Percentiles rank a stretch among this genome's conserved stretches.
These are phyloP conservation scores for Arthrobotrys conoides DNA, from an alignment of 2,329 filamentous ascomycete genomes.

Conservation along the genomic window DNA sequence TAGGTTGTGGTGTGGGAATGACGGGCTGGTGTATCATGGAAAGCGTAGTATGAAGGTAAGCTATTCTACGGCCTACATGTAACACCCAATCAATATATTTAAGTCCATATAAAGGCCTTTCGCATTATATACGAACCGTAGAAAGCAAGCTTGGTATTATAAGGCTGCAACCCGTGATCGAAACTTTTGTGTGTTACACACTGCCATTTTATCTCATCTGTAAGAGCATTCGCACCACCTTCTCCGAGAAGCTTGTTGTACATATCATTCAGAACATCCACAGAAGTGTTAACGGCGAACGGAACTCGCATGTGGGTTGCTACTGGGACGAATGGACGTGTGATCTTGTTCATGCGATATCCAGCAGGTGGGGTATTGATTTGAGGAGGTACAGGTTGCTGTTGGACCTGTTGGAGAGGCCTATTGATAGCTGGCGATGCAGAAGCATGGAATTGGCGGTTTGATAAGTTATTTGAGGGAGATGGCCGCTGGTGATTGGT, in stretches of 20 bases:
- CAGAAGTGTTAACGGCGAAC: conserved; percentile 78
- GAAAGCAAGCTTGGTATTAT: conserved; percentile 93
- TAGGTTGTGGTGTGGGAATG: neutral
- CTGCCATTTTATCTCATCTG: conserved; percentile 95
- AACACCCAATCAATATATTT: conserved; percentile 57
- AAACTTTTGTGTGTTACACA: conserved; percentile 98
- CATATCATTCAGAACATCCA: conserved; percentile 79
- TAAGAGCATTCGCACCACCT: conserved; percentile 79
- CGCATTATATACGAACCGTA: conserved; percentile 74
- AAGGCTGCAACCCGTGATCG: conserved; percentile 92
- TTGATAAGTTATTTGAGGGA: neutral
- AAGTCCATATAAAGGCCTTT: conserved; percentile 1
- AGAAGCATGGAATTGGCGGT: conserved; percentile 27
- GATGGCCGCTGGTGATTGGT: conserved; percentile 49
- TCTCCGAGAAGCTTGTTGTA: conserved; percentile 78
- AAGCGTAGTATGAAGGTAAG: conserved; percentile 56
- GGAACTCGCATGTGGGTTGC: conserved; percentile 57
- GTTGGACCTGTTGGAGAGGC: conserved; percentile 51
- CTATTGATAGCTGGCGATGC: conserved; percentile 26
- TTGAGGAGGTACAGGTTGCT: conserved; percentile 44
- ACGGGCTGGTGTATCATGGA: conserved; percentile 52
- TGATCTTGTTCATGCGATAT: conserved; percentile 60
- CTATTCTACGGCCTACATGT: conserved; percentile 55
- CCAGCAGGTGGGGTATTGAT: conserved; percentile 44
- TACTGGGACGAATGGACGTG: conserved; percentile 61